Conservation (phyloP, 2,329 filamentous ascomycete species). For the Mollisia scopiformis region DNA sequence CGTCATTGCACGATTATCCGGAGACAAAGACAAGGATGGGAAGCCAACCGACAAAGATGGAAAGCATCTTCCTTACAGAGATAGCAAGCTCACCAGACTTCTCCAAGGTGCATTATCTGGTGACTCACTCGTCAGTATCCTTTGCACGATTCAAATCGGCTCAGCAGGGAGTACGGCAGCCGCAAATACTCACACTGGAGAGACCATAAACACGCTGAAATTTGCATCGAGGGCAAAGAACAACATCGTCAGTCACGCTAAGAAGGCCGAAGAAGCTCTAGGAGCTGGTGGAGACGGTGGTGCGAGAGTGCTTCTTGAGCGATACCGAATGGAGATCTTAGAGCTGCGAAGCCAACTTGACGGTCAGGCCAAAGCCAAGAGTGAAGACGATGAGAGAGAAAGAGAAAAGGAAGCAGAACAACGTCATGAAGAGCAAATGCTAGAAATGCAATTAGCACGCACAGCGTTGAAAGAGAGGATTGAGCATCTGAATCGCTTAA, state of each 20-base stretch:
- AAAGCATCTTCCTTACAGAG: constrained; percentile 93
- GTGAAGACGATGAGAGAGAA: constrained; percentile 71
- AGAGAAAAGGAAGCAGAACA: constrained; percentile 80
- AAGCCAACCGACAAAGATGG: constrained; percentile 77
- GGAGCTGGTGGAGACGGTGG: constrained; percentile 81
- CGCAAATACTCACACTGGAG: constrained; percentile 75
- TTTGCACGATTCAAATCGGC: constrained; percentile 95
- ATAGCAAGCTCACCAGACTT: constrained; percentile 94
- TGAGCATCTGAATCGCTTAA: constrained; percentile 92
- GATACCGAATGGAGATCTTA: constrained; percentile 91
- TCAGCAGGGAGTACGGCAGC: constrained; percentile 71
- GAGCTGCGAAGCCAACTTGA: constrained; percentile 83
- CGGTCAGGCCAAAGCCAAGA: constrained; percentile 71
- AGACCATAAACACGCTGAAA: constrained; percentile 95
- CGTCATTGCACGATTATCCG: constrained; percentile 91
- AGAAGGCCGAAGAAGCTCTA: constrained; percentile 88
- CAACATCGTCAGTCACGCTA: constrained; percentile 95
- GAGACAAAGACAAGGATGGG: constrained; percentile 80
- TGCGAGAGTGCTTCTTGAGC: constrained; percentile 84
- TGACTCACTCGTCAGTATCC: constrained; percentile 92
- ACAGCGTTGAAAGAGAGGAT: constrained; percentile 97
- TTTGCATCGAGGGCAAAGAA: constrained; percentile 97
- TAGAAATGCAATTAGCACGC: constrained; percentile 96
- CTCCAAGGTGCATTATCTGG: constrained; percentile 92
- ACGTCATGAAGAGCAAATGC: constrained; percentile 93